Base-by-base conservation (phyloP, 768 basidiomycete genomes). In the Sarcomyxa edulis region DNA sequence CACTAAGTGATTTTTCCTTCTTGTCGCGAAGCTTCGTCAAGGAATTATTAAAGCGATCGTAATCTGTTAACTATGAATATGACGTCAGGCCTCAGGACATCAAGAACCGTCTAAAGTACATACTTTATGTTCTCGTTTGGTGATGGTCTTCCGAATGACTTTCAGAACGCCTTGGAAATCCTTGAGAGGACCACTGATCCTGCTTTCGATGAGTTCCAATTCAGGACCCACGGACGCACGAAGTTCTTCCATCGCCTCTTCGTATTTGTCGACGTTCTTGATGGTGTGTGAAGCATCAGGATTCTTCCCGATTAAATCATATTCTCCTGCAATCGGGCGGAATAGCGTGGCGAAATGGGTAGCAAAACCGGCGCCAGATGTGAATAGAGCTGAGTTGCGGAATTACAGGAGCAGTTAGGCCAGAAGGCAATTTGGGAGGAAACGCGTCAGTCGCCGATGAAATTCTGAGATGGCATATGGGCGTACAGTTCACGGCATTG, bases 101-200 rank as follows among this genome's bases (percentile, higher is more conserved):
- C 20, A 6, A 23, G 21, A 28, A n/a, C 28, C 31, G 32, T 28
- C 19, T 7, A 32, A 6, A 36, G 4, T 19, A 27, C 6, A 23
- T 36, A 86, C 88, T 72, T 99, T 99, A 63, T 99, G 96, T 22
- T 98, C 92, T 25, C 96, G 76, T 68, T 99, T 99, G 6, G 86
- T 89, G 51, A 96, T 90, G 12, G 78, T 91, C 72, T 98, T 99
- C 51, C 94, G 68, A 51, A 97, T 89, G 46, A 73, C 62, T 68
- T 95, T 98, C 65, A 94, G 68, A 42, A 96, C 69, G 1, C 74
- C 71, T 56, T 92, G 84, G 20, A 96, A 69, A 58, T 99, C 96
- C 65, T 89, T 98, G 32, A 82, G 73, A 7, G 96, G 96, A 0
- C 76, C 84, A 26, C 84, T 61, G 39, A 99, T 78, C 46, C 94